Evolutionary conservation across 106 monocot genomes (phyloP), one percentile per base, ranked within the genome.

Genomic region (Iris macrosiphon): DNA sequence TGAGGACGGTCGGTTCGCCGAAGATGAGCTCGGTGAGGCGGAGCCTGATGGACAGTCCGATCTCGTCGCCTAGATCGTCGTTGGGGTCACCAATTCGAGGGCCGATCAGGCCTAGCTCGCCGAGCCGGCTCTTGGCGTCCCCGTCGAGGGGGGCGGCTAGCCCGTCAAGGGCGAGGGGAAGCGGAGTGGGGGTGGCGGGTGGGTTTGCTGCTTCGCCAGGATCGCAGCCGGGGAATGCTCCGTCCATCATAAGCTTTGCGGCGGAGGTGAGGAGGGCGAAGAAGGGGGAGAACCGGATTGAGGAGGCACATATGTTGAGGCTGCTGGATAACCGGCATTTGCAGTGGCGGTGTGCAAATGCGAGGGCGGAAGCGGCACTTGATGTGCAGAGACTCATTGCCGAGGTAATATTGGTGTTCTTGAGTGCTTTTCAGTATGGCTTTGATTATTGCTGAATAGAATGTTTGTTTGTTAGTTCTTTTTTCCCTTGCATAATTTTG

Each of bases 191-290:
- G 15, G 59, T 16, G 21, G 46, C 9, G 6, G 24, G 48, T 48
- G 27, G 26, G 27, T 52, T 31, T n/a, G 42, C 12, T 10, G 17
- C 72, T 15, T 49, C 38, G 16, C 40, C 65, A 2, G 23, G 39
- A 24, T 43, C 58, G 21, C 65, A 64, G 23, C 73, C 60, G 8
- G 81, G 61, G 0, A 82, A 68, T 69, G 86, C 90, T 10, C 96
- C 96, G 42, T 96, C 96, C 18, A 89, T 96, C 45, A 74, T 96
- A 46, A 96, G 76, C 57, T 96, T 96, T 70, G 85, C 86, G 13
- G 82, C 85, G 0, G 89, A 96, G 64, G 74, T 89, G 13, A 76
- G 89, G 44, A 89, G 85, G 43, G 79, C 70, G n/a, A 96, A 86
- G 77, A 96, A 78, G 43, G 90, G 96, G 63, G 90, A 98, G 68